Evolutionary conservation across 2,329 filamentous ascomycete species (phyloP), one percentile per base, ranked within the genome.

Genomic region (Thelonectria rubi): DNA sequence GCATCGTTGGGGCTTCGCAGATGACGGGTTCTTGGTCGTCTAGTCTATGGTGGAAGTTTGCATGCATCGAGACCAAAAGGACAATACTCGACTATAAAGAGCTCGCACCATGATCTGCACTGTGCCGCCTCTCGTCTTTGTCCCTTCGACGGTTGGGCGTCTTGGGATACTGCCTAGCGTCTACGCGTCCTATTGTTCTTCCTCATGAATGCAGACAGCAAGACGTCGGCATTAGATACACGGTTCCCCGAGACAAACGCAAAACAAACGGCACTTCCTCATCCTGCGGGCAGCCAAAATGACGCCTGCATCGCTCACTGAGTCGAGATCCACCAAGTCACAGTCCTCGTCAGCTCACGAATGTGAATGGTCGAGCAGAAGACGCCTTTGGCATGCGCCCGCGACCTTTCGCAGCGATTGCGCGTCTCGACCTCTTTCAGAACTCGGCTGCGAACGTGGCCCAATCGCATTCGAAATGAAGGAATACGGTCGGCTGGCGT

Each of bases 311-410:
- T n/a, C n/a, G n/a, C 34, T 37, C 34, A 37, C 15, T 3, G 12
- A 37, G 7, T 32, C 45, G 11, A n/a, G 20, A 40, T 42, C 34
- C 26, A 40, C 39, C 32, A 18, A 39, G 39, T 60, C 51, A 51
- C 40, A 37, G 20, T 17, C 24, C 14, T 60, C 51, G 57, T 60
- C 46, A 55, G 58, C 51, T 14, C 2, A 21, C 49, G 17, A 24
- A 24, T 32, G 21, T 24, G 30, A 49, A 49, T 17, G 15, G 14
- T 24, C 14, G 37, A 26, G 39, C 32, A 39, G 10, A 39, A 18
- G 10, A 7, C 18, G 20, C 6, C 17, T 34, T 26, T 34, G 21
- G 21, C 50, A 45, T 40, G 53, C 43, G 37, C 21, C 18, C 18
- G 12, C 32, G 30, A 15, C 14, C 20, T 26, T 45, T 37, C 50